Base-by-base conservation (phyloP, 148 eudicot species). In the Rhododendron henanense region DNA sequence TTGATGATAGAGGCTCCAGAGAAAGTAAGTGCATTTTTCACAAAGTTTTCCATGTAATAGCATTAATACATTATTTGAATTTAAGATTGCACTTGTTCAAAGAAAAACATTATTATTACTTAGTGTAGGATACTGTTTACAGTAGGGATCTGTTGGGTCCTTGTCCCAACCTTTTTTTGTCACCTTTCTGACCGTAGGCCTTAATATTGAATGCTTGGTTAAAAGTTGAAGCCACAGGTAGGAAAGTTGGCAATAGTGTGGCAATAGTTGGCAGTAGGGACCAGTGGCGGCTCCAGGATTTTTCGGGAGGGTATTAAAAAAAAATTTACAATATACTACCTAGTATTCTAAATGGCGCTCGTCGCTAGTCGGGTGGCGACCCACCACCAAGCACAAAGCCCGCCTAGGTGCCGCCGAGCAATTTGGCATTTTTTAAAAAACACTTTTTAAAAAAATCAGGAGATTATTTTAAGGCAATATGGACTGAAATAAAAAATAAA, bases 1-100 rank as follows among this genome's bases (percentile, higher is more conserved):
- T 90, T 88, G 89, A 91, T 84, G 94, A 93, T 51, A 84, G 89
- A 87, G 93, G 89, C 85, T 91, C 97, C 57, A 88, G 94, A 92
- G 98, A 94, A 92, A 90, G 99, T 96, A 87, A 93, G 98, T 93
- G 31, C 23, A 1, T 84, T 45, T 44, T 69, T 3, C 45, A 55
- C 33, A 3, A 81, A 18, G 21, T 51, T 37, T n/a, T 4, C 3
- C 55, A 16, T 55, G 59, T 55, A 15, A 55, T 55, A 55, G 21
- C 61, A 18, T 16, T 55, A 55, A 16, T 16, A 16, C 21, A 18
- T 18, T 4, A 14, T 16, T 55, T 55, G 61, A 4, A 16, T 55
- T 55, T 55, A 55, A 55, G 4, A 55, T 4, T 47, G 55, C 8
- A 25, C 61, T 19, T 21, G 80, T 44, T 75, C 47, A 57, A 57